Percentiles rank a stretch among this genome's conserved stretches.
phyloP scores from a whole-genome alignment of 495 filamentous ascomycete genomes.

The Penicillium cosmopolitanum region DNA sequence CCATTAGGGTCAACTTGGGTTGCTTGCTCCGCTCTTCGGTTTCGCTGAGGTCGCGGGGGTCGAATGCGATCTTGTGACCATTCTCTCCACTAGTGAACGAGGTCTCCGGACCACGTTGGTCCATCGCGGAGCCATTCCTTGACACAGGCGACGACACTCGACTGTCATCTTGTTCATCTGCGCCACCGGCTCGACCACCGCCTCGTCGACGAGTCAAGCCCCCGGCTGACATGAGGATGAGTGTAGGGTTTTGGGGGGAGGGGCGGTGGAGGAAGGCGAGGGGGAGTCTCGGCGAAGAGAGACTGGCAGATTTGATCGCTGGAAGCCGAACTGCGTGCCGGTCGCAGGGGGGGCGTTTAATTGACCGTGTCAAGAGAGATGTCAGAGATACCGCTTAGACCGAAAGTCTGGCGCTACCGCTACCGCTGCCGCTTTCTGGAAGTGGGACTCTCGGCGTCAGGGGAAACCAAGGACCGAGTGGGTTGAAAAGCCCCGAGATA shows the following conservation, averaged over 20 bases:
- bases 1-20: conserved; percentile 97
- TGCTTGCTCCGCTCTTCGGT: conserved; percentile 95
- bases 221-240: conserved; percentile 61
- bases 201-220: conserved; percentile 80
- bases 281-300: conserved; percentile 15
- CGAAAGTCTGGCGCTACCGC: conserved; percentile 30
- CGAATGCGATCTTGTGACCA: conserved; percentile 98
- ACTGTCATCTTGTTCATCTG: conserved; percentile 63
- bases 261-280: conserved; percentile 7
- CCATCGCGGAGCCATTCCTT: conserved; percentile 60
- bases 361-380: conserved; percentile 22
- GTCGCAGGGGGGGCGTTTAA: conserved; percentile 28
- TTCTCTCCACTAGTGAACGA: conserved; percentile 92
- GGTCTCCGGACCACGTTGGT: conserved; percentile 76
- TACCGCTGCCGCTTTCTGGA: conserved; percentile 24
- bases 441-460: conserved; percentile 39
- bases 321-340: conserved; percentile 34
- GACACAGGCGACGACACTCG: conserved; percentile 71
- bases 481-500: conserved; percentile 14
- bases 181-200: conserved; percentile 61
- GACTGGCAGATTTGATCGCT: conserved; percentile 8
- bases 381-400: conserved; percentile 33
- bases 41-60: conserved; percentile 96
- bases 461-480: conserved; percentile 36
- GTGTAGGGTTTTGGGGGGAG: conserved; percentile 23